Evolutionary conservation across 371 early-diverging fungal species (phyloP), one percentile per base, ranked within the genome.

Genomic region (Funneliformis caledonium): DNA sequence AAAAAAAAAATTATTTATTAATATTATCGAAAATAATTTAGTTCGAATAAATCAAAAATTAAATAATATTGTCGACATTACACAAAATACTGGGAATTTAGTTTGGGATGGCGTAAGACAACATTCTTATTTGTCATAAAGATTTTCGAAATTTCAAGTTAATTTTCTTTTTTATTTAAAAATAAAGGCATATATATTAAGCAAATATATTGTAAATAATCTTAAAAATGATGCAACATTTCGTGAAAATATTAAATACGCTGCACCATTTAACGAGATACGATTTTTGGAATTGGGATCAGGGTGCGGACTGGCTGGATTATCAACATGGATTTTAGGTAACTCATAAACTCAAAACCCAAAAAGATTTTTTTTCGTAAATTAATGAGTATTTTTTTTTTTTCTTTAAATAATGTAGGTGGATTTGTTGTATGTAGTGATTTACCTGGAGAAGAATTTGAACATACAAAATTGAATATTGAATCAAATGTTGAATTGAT

Each of bases 81-180:
- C 69, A 42, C 37, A 69, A n/a, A 69, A 69, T 69, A 69, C 69
- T 69, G 69, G 69, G 14, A 69, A 69, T 69, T n/a, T 69, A 69
- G 69, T 69, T 19, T 69, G 69, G 69, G 69, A 69, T 69, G 69
- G 69, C 19, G 69, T 69, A 69, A 69, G n/a, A 37, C 37, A 37
- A 3, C 37, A 43, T 69, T 42, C 31, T 0, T 64, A 62, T 31
- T 64, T 11, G 1, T 64, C 37, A 37, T 3, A 37, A 26, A 26
- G 26, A 37, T 37, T 37, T 37, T 37, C 37, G 37, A 37, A 37
- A 64, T 2, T 33, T 26, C 7, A 8, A 10, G 11, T 11, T 16
- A 26, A 62, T 68, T 68, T 42, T 33, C 43, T 69, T 69, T 9
- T 42, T 69, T 42, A 42, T 68, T 45, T 69, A 16, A 69, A 42